Percentiles rank a stretch among this genome's conserved stretches.
Evolutionary conservation across 176 grass and related monocot genomes (phyloP).

Genomic region (Pharus latifolius): DNA sequence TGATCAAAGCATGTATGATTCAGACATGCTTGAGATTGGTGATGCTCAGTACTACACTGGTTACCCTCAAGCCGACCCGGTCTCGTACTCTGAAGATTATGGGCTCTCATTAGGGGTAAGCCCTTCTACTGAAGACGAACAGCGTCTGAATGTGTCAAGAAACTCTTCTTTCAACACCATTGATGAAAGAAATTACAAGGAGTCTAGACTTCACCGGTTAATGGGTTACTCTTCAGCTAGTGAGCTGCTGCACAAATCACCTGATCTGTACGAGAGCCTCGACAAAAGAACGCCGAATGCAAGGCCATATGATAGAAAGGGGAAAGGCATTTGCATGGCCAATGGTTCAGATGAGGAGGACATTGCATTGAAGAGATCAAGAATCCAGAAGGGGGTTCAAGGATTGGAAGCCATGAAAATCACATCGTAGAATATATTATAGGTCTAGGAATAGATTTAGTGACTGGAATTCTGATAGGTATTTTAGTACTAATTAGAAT

Average conservation of each 20-base stretch:
- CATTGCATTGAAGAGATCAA: neutral
- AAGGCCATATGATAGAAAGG: slow-evolving; percentile 7
- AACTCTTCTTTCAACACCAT: slow-evolving; percentile 56
- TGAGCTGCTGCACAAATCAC: slow-evolving; percentile 17
- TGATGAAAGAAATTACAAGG: slow-evolving; percentile 6
- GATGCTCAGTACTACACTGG: neutral
- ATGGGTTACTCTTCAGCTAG: slow-evolving; percentile 80
- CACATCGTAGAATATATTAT: slow-evolving; percentile 8
- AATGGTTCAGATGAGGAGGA: neutral
- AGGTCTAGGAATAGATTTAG: neutral
- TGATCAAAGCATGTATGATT: slow-evolving; percentile 25
- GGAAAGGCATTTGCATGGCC: slow-evolving; percentile 17
- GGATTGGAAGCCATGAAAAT: slow-evolving; percentile 16
- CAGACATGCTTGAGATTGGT: slow-evolving; percentile 2
- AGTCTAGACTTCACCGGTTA: slow-evolving; percentile 52
- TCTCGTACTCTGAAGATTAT: slow-evolving; percentile 60
- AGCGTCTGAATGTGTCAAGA: slow-evolving; percentile 46
- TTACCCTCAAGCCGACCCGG: slow-evolving; percentile 13
- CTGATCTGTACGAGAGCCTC: slow-evolving; percentile 38
- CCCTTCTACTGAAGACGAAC: slow-evolving; percentile 41
- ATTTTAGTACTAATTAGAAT: neutral
- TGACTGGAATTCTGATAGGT: neutral
- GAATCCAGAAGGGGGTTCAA: slow-evolving; percentile 32
- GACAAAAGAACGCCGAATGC: neutral
- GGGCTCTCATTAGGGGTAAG: slow-evolving; percentile 30